Base-by-base conservation (phyloP, 306 rosid species). In the Astragalus glycyphyllos region DNA sequence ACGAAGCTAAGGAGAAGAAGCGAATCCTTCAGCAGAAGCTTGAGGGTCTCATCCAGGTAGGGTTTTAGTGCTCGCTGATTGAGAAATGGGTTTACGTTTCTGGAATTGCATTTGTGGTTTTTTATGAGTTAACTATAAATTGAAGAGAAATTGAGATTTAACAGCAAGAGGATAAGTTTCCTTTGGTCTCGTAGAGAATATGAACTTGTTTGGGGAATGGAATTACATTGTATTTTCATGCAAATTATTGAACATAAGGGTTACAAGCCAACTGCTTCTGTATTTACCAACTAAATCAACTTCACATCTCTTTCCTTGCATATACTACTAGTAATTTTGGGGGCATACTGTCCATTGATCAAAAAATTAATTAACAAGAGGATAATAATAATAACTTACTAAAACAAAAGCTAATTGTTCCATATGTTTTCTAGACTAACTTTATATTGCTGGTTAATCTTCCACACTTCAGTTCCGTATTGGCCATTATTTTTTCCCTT, bases 1-100 rank as follows among this genome's bases (percentile, higher is more conserved):
- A 61, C 15, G 81, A 86, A 70, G 84, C 96, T 48, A 84, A 79
- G 35, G 80, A 86, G 50, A 92, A 86, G 73, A 91, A 87, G 41
- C 81, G 61, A n/a, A 69, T 11, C 61, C 91, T 91, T 50, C 81
- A 84, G n/a, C 72, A 55, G 35, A 86, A 85, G 74, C 97, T 95
- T 53, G 74, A 85, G 12, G 34, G 75, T 1, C 86, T 83, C 51
- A 86, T 89, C 76, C 77, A 87, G 94, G 97, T 87, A 84, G 80
- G 84, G 82, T 82, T 88, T 80, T 73, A 48, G 45, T 13, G 15
- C 6, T 69, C 61, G 29, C 57, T 50, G 4, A 57, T 0, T 16
- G 12, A 23, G 29, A 54, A 49, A 11, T 63, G 17, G 65, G 55
- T 37, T 65, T 65, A 5, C 6, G 34, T 46, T 53, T 20, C 11